A percentile compares a stretch with the other conserved stretches of the same genome.
Evolutionary conservation across 2,329 filamentous ascomycete genomes (phyloP).

Genomic region (Fusarium oxysporum): DNA sequence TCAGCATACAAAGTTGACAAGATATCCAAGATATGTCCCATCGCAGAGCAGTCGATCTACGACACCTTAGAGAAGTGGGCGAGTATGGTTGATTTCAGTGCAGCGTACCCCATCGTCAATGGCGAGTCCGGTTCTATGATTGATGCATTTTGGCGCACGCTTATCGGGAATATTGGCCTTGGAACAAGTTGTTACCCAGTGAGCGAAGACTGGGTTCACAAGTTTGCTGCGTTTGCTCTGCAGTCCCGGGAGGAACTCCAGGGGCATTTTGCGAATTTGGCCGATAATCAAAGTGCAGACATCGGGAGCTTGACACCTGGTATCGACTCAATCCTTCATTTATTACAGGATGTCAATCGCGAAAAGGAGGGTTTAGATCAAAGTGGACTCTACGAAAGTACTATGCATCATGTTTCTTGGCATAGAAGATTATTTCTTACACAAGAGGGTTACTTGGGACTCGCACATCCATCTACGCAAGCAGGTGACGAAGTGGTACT

Average conservation of each 20-base stretch:
- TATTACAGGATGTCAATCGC: too few species aligned
- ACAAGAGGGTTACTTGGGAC: rapidly evolving
- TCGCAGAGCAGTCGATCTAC: background rate
- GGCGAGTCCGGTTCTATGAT: rapidly evolving
- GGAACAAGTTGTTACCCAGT: background rate
- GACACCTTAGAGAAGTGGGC: background rate
- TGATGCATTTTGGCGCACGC: background rate
- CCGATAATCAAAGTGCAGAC: too few species aligned
- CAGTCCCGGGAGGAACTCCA: background rate
- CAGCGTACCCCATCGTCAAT: rapidly evolving
- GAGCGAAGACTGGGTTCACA: background rate
- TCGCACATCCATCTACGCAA: rapidly evolving
- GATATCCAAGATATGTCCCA: background rate
- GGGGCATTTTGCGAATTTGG: rapidly evolving
- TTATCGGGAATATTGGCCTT: background rate
- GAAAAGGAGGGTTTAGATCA: too few species aligned
- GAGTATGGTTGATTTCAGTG: background rate
- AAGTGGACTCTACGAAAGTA: background rate
- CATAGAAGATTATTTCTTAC: background rate
- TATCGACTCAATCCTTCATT: background rate
- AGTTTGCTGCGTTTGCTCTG: background rate
- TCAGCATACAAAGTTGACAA: background rate
- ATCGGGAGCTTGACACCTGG: background rate
- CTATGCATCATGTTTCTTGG: background rate
- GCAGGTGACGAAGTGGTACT: rapidly evolving